Conservation (phyloP, 208 protist genomes). For the Leishmania braziliensis region DNA sequence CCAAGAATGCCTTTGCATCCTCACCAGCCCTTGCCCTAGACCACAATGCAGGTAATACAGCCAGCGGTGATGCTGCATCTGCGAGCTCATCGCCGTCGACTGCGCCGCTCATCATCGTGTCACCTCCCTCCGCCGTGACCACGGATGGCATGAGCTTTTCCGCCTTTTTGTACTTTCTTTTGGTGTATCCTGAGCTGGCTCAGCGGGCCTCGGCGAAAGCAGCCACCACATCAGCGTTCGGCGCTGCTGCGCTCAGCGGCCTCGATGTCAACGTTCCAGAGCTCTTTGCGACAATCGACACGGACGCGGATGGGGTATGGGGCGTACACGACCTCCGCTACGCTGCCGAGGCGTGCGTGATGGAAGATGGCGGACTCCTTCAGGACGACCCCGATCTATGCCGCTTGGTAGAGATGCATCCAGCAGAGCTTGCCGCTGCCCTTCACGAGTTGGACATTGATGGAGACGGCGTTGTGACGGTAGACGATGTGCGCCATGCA, state of each 20-base stretch:
- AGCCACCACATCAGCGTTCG: not conserved
- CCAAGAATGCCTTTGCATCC: not conserved
- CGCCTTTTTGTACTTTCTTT: conserved; percentile 70
- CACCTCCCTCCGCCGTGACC: conserved; percentile 1
- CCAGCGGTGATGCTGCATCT: not conserved
- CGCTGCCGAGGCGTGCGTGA: conserved; percentile 30
- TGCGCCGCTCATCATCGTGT: not conserved
- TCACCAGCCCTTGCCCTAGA: not conserved
- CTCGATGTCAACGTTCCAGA: conserved; percentile 37
- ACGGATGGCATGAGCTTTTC: conserved; percentile 47
- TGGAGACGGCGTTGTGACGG: conserved; percentile 62
- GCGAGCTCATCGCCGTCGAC: not conserved
- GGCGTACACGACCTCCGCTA: conserved; percentile 50
- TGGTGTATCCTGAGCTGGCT: conserved; percentile 26
- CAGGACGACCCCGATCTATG: conserved; percentile 45
- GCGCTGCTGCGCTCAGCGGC: conserved; percentile 11
- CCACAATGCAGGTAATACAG: not conserved
- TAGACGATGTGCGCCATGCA: conserved; percentile 48
- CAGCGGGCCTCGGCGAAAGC: conserved; percentile 10
- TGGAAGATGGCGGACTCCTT: conserved; percentile 41
- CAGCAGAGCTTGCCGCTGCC: conserved; percentile 45
- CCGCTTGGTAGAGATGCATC: conserved; percentile 56
- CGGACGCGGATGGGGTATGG: conserved; percentile 59
- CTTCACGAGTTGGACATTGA: conserved; percentile 71
- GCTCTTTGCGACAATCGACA: conserved; percentile 56